Evolutionary conservation across 139 green algal genomes (phyloP).

Genomic region (Protoeuglena noctilucae): DNA sequence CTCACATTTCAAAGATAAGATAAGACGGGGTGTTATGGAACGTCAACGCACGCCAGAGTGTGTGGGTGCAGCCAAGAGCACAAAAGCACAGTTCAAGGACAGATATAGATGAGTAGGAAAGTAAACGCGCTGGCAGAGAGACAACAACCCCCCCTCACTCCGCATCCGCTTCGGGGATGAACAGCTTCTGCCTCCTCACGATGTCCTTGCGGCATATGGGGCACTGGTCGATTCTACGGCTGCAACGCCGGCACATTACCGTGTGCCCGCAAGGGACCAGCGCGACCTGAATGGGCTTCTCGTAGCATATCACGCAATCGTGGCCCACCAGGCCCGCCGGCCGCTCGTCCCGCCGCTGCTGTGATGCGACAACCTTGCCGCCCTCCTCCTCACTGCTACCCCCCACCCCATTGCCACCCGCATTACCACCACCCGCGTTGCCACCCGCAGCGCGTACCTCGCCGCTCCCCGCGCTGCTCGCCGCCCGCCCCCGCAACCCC

Average conservation of each 20-base stretch:
- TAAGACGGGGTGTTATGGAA: too few relatives aligned
- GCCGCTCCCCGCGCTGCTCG: background rate
- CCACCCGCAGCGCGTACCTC: background rate
- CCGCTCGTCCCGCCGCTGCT: background rate
- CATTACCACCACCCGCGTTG: background rate
- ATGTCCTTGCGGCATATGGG: slow-evolving; percentile 58
- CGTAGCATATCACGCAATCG: slow-evolving; percentile 10
- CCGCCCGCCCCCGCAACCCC: too few relatives aligned
- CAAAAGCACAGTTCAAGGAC: too few relatives aligned
- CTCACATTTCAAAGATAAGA: too few relatives aligned
- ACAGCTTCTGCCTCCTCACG: slow-evolving; percentile 53
- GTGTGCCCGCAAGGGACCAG: slow-evolving; percentile 65
- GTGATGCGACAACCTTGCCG: background rate
- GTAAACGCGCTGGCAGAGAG: too few relatives aligned
- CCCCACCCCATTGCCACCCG: too few relatives aligned
- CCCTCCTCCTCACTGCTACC: background rate
- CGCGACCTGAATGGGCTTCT: slow-evolving; percentile 31
- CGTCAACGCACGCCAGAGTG: too few relatives aligned
- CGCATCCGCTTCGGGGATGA: too few relatives aligned
- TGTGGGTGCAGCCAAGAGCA: too few relatives aligned
- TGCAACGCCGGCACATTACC: slow-evolving; percentile 51
- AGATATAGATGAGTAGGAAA: too few relatives aligned
- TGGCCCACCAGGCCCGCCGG: background rate
- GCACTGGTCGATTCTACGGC: slow-evolving; percentile 37
- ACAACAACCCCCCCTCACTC: too few relatives aligned